Evolutionary conservation across 495 filamentous ascomycete genomes (phyloP).

Genomic region (Bombardia bombarda): DNA sequence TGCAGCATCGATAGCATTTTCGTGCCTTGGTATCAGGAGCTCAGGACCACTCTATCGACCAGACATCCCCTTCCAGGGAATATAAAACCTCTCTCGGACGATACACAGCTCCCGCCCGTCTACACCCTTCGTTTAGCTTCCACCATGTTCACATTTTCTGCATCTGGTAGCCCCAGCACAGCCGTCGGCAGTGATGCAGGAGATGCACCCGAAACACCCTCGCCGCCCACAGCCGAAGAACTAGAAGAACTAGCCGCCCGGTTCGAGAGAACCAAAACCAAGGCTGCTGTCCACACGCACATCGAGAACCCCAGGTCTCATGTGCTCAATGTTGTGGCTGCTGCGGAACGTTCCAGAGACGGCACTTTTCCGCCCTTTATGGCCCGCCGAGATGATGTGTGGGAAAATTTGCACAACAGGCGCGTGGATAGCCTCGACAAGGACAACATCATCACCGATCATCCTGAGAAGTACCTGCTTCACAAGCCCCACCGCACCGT

Average conservation of each 20-base stretch:
- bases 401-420: conserved; percentile 5
- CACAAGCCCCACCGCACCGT: background rate
- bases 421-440: conserved; percentile 23
- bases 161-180: too few relatives aligned
- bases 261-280: conserved; percentile 9
- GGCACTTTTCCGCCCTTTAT: conserved; percentile 1
- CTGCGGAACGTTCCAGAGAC: too few relatives aligned
- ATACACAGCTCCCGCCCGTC: conserved; percentile 71
- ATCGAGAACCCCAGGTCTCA: conserved; percentile 6
- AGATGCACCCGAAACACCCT: too few relatives aligned
- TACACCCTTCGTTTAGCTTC: conserved; percentile 53
- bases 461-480: conserved; percentile 27
- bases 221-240: too few relatives aligned
- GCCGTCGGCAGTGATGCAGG: too few relatives aligned
- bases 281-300: conserved; percentile 14
- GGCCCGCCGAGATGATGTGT: conserved; percentile 3
- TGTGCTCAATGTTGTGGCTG: too few relatives aligned
- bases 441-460: conserved; percentile 25
- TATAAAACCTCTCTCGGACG: conserved; percentile 60
- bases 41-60: conserved; percentile 56
- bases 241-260: too few relatives aligned
- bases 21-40: conserved; percentile 62
- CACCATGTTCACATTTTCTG: conserved; percentile 6
- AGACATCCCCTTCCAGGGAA: conserved; percentile 60
- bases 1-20: conserved; percentile 66